Evolutionary conservation across 768 basidiomycete genomes (phyloP).

Genomic region (Lanmaoa rubissima): DNA sequence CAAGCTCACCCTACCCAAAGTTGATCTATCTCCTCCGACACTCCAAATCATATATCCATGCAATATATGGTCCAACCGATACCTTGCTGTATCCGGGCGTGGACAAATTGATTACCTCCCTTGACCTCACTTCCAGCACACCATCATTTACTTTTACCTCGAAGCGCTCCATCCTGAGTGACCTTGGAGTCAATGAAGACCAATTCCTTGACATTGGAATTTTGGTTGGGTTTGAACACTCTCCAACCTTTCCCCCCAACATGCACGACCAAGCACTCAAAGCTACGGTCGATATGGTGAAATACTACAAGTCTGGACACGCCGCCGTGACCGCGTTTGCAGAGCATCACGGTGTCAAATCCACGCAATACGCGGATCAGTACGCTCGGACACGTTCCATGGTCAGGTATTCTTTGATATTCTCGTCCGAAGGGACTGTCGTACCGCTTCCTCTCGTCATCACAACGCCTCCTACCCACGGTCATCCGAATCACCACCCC

Average conservation of each 20-base stretch:
- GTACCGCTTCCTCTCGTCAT: constrained; percentile 77
- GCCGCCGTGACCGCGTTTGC: constrained; percentile 73
- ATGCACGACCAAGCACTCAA: constrained; percentile 79
- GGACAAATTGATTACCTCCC: constrained; percentile 85
- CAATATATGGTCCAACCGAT: constrained; percentile 90
- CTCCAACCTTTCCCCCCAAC: constrained; percentile 78
- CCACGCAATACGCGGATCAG: constrained; percentile 75
- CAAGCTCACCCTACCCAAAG: constrained; percentile 40
- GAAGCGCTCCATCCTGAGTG: constrained; percentile 69
- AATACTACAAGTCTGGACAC: constrained; percentile 87
- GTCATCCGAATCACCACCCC: constrained; percentile 53
- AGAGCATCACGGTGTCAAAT: constrained; percentile 82
- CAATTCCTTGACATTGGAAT: constrained; percentile 95
- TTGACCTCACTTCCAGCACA: constrained; percentile 67
- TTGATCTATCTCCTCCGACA: constrained; percentile 94
- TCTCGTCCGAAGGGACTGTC: constrained; percentile 83
- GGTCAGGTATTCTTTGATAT: constrained; percentile 87
- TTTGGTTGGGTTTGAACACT: constrained; percentile 85
- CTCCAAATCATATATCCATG: constrained; percentile 89
- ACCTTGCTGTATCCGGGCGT: constrained; percentile 83
- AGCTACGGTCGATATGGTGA: constrained; percentile 88
- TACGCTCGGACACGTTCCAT: constrained; percentile 89
- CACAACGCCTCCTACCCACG: constrained; percentile 46
- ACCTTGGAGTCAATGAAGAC: constrained; percentile 70
- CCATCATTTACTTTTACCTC: constrained; percentile 84